A percentile compares a stretch with the other conserved stretches of the same genome.
These are phyloP conservation scores for Didymella lethalis DNA, from an alignment of 2,329 filamentous ascomycete genomes.

Conservation along the genomic window DNA sequence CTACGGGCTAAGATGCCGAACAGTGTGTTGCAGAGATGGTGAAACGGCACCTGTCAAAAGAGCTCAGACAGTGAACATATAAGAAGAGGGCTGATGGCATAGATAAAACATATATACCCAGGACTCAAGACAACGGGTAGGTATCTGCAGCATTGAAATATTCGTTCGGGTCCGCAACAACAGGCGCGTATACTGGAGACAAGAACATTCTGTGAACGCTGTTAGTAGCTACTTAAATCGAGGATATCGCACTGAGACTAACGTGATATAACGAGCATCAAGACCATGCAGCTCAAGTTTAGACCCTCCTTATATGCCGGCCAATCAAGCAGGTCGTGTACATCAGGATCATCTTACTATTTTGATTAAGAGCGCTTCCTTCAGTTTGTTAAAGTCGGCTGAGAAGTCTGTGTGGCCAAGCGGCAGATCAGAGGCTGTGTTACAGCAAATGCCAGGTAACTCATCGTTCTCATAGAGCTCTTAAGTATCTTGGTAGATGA, in stretches of 20 bases:
- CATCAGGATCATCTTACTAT: not conserved
- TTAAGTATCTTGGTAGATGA: not conserved
- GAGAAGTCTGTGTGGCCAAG: not conserved
- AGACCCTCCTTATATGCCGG: not conserved
- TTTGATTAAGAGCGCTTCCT: not conserved
- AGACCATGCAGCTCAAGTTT: not conserved
- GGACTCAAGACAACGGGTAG: constrained; percentile 36
- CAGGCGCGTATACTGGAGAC: constrained; percentile 39
- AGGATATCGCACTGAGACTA: not conserved
- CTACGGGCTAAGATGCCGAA: constrained; percentile 58
- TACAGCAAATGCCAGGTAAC: not conserved
- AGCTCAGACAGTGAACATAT: constrained; percentile 39
- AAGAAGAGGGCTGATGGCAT: constrained; percentile 38
- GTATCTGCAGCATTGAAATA: constrained; percentile 27
- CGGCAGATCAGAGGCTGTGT: not conserved
- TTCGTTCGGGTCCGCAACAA: constrained; percentile 30
- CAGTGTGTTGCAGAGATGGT: constrained; percentile 63
- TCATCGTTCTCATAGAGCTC: not conserved
- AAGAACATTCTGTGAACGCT: constrained; percentile 29
- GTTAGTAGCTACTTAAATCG: not conserved
- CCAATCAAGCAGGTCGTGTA: not conserved
- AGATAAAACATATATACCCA: constrained; percentile 38
- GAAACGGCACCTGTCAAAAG: constrained; percentile 52
- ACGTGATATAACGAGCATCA: not conserved
- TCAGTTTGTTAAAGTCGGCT: not conserved